Evolutionary conservation across 1,139 yeast genomes (phyloP).

Genomic region (Geotrichum europaeum): DNA sequence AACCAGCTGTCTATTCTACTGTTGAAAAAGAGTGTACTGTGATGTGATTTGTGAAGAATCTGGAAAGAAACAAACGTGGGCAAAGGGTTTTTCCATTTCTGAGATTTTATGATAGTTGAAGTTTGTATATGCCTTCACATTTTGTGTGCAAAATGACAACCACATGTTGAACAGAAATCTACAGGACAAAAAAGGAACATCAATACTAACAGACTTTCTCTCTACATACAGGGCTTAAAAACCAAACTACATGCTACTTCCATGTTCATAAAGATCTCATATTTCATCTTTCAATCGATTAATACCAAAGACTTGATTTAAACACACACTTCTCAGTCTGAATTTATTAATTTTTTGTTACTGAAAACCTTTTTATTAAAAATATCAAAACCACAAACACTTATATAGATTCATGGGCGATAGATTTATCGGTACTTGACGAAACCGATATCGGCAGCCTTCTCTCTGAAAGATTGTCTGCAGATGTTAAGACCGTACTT

Average conservation of each 20-base stretch:
- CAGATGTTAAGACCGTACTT: conserved; percentile 99
- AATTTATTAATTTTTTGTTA: not conserved
- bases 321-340: not conserved
- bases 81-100: not conserved
- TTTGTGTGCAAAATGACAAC: not conserved
- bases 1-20: not conserved
- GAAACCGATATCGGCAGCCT: conserved; percentile 98
- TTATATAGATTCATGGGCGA: not conserved
- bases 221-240: too few species aligned
- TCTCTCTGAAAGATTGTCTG: conserved; percentile 99
- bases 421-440: conserved; percentile 79
- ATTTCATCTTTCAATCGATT: not conserved
- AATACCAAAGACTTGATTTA: not conserved
- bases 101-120: not conserved
- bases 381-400: not conserved
- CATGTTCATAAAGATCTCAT: not conserved
- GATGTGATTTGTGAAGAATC: not conserved
- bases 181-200: too few species aligned
- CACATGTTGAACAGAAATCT: not conserved
- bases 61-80: not conserved
- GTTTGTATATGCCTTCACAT: not conserved
- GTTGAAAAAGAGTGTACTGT: not conserved
- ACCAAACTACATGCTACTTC: too few species aligned
- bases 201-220: too few species aligned
- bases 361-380: not conserved